Evolutionary conservation across 2,329 filamentous ascomycete genomes (phyloP), one percentile per base, ranked within the genome.

Genomic region (Camillea tinctor): DNA sequence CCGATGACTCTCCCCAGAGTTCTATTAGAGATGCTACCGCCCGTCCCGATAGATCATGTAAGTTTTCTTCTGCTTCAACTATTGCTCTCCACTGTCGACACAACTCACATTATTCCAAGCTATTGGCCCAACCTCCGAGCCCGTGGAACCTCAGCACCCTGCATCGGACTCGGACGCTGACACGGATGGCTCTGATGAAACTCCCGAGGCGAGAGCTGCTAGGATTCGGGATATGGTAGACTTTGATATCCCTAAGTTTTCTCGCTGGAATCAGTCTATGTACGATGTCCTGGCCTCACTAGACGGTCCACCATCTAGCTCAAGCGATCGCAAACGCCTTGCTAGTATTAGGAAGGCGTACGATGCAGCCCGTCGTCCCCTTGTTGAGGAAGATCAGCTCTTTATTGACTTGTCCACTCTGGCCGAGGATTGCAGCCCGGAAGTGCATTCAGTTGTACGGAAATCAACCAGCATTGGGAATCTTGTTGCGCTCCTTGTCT

Each of bases 221-320:
- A 66, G 58, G 54, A 56, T 70, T 6, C 61, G 68, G 36, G 70
- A 71, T 30, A 57, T 71, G 52, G 51, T 71, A 24, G 66, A 72
- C 49, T 69, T 68, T 59, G 70, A 68, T 26, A 60, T 71, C 20
- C 70, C 70, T 15, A 69, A 70, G 52, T 59, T 71, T 30, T 52
- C 50, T 17, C 66, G 65, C 36, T 69, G 69, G 63, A 66, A 61
- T 50, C 61, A 58, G 9, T 68, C 62, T 20, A 59, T 66, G 24
- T 64, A 65, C 20, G 57, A 54, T 21, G 50, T 60, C 36, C 53
- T 72, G 49, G 60, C 55, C 2, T 55, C 64, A 22, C 59, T 66
- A 20, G 54, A 54, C n/a, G 23, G 30, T 19, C 49, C 54, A 21
- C 55, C 65, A 40, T 59, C 64, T 50, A 62, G 59, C n/a, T 22